A percentile compares a stretch with the other conserved stretches of the same genome.
phyloP scores from a whole-genome alignment of 2,329 filamentous ascomycete species.

The Cytospora piceicola region DNA sequence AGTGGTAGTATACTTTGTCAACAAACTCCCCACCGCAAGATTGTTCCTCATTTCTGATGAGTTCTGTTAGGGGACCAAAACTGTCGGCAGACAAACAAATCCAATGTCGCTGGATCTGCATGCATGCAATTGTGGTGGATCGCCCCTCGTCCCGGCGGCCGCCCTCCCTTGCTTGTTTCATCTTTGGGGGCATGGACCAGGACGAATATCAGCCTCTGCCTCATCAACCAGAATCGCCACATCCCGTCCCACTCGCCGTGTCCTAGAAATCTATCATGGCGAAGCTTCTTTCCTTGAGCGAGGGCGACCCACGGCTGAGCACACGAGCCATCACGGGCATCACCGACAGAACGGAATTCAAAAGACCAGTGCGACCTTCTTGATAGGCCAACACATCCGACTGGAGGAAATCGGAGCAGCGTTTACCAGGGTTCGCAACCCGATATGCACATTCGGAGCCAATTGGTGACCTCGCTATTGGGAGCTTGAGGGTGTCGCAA shows the following conservation, averaged over 20 bases:
- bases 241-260: neutral
- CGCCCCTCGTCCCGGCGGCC: slow-evolving; percentile 16
- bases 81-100: neutral
- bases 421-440: neutral
- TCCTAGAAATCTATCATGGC: neutral
- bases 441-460: neutral
- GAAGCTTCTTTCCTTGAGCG: neutral
- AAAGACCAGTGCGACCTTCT: slow-evolving; percentile 7
- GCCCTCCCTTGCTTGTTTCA: slow-evolving; percentile 24
- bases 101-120: slow-evolving; percentile 15
- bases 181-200: slow-evolving; percentile 18
- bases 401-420: neutral
- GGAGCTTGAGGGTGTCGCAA: neutral
- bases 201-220: slow-evolving; percentile 19
- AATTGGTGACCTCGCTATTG: neutral
- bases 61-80: neutral
- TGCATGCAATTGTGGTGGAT: slow-evolving; percentile 19
- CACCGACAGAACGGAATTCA: neutral
- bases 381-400: neutral
- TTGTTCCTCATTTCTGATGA: neutral
- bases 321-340: neutral
- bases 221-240: slow-evolving; percentile 13
- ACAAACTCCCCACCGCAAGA: neutral
- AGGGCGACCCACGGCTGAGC: neutral
- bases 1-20: neutral